Base-by-base conservation (phyloP, 345 rosid species). In the Eucalyptus caleyi region DNA sequence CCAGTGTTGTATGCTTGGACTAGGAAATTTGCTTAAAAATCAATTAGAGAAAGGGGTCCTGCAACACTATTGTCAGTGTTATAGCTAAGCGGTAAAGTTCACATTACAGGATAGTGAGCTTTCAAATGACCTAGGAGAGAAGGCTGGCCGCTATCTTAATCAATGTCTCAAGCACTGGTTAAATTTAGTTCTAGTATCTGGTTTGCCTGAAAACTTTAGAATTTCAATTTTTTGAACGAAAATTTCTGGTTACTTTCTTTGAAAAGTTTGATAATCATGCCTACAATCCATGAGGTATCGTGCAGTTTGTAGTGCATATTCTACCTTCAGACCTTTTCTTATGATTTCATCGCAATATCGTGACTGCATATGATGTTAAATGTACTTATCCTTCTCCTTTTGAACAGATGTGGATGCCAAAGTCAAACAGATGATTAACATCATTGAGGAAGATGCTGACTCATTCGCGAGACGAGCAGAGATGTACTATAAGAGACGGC, bases 401-500 rank as follows among this genome's bases (percentile, higher is more conserved):
- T 87, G 90, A 87, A 88, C 95, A 98, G 99, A 94, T 93, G 96
- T 97, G 99, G 99, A 98, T 93, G 91, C 92, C 89, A 97, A 95
- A 90, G 97, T 98, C 82, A 96, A 94, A 80, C 97, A 96, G 90
- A 98, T 98, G 99, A 97, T 98, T 92, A 98, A 95, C 93, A 96
- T 98, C 91, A 95, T 97, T 62, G 99, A 97, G 93, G 99, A 97
- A 93, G 99, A 98, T 93, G 99, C 99, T 51, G 99, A 98, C 92
- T 97, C 99, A n/a, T 98, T 98, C 89, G 99, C 99, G 45, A 96
- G 97, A 91, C 94, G 99, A 92, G 99, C 99, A 44, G 99, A 98
- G 89, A 96, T 98, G 99, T 98, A 97, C 91, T 98, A 97, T 89
- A 96, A 95, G 95, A 95, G 96, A 93, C 97, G 99, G 56, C 99